A percentile compares a stretch with the other conserved stretches of the same genome.
These are phyloP conservation scores for Ophiostoma angusticollis DNA, from an alignment of 2,329 filamentous ascomycete species.

Conservation along the genomic window DNA sequence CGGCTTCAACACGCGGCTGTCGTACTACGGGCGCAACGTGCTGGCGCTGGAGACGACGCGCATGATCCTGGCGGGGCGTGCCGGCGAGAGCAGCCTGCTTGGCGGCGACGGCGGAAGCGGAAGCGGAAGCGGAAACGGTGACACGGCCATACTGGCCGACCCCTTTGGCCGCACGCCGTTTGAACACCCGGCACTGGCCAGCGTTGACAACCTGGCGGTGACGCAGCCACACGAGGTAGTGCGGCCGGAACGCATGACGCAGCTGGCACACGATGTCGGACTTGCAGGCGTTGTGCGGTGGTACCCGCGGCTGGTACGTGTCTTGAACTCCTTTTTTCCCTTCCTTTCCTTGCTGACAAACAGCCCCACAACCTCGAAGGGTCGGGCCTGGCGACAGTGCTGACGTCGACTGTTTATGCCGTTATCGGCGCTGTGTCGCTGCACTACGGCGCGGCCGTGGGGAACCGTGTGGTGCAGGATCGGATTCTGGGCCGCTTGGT, in stretches of 20 bases:
- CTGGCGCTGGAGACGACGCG: constrained; percentile 18
- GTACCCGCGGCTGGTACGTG: constrained; percentile 68
- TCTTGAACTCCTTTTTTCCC: neutral
- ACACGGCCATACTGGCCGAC: constrained; percentile 13
- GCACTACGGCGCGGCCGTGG: constrained; percentile 69
- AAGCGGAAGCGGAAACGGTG: neutral
- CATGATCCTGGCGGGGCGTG: constrained; percentile 15
- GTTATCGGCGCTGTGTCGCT: constrained; percentile 83
- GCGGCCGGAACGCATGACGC: constrained; percentile 51
- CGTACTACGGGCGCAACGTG: constrained; percentile 49
- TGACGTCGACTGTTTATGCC: constrained; percentile 68
- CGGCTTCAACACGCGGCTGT: constrained; percentile 87
- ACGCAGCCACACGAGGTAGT: constrained; percentile 49
- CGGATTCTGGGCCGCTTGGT: constrained; percentile 47
- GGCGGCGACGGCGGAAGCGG: neutral
- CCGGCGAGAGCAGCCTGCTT: neutral
- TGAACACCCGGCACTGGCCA: constrained; percentile 54
- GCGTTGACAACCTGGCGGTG: constrained; percentile 58
- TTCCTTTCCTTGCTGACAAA: neutral
- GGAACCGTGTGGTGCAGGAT: constrained; percentile 62
- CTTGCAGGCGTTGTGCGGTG: constrained; percentile 63
- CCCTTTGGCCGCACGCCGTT: constrained; percentile 49
- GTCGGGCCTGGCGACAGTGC: constrained; percentile 63
- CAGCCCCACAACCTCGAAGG: constrained; percentile 52
- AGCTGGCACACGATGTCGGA: constrained; percentile 57